These are phyloP conservation scores for Tetradesmus obliquus DNA, from an alignment of 139 green algal genomes.

Conservation along the genomic window DNA sequence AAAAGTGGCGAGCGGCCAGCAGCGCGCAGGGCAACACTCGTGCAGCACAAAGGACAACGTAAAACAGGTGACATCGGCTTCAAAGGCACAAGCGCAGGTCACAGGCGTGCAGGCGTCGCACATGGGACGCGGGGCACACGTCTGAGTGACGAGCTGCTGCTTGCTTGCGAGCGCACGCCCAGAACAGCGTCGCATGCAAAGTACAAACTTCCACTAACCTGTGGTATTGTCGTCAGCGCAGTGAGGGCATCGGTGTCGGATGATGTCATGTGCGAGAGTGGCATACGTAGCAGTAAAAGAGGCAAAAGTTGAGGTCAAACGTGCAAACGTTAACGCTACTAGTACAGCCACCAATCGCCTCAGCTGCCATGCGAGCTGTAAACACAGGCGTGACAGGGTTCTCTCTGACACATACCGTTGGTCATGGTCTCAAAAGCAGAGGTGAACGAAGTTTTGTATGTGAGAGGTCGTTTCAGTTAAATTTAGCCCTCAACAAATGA, in stretches of 20 bases:
- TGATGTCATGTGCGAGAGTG: not conserved
- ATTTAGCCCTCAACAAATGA: too few relatives aligned
- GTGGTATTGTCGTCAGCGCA: not conserved
- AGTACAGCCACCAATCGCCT: not conserved
- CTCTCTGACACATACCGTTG: not conserved
- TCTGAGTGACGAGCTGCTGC: not conserved
- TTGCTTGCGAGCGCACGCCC: not conserved
- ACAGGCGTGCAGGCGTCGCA: too few relatives aligned
- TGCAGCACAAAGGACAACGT: too few relatives aligned
- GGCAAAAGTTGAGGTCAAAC: too few relatives aligned
- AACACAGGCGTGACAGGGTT: not conserved
- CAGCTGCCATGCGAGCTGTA: not conserved
- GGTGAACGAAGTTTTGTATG: too few relatives aligned
- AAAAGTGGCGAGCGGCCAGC: not conserved
- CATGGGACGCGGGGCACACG: not conserved
- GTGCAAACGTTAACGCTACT: not conserved
- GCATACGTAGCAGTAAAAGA: not conserved
- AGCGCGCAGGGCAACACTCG: not conserved
- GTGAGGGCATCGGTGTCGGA: not conserved
- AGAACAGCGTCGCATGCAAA: too few relatives aligned
- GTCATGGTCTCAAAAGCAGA: not conserved
- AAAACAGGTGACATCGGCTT: too few relatives aligned
- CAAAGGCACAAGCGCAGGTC: not conserved
- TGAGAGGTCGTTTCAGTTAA: too few relatives aligned
- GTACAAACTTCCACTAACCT: not conserved